Evolutionary conservation across 176 grass and related monocot species (phyloP).

Genomic region (Paspalum notatum): DNA sequence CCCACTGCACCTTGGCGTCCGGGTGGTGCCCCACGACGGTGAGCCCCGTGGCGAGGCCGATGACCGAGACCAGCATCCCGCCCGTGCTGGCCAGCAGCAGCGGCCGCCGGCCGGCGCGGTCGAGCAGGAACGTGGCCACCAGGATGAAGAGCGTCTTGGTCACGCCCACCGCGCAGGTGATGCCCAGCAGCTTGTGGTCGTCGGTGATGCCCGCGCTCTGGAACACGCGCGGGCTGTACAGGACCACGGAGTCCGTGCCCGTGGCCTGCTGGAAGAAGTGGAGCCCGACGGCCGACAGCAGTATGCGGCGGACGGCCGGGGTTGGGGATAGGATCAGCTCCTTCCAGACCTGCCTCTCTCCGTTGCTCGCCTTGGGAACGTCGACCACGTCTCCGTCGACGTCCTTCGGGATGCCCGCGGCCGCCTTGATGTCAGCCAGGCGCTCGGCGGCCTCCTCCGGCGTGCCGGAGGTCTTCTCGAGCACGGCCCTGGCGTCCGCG

Average conservation of each 20-base stretch:
- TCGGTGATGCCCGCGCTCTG: conserved; percentile 54
- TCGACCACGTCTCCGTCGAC: conserved; percentile 65
- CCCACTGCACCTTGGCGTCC: conserved; percentile 41
- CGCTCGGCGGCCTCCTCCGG: conserved; percentile 60
- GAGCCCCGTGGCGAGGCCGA: conserved; percentile 54
- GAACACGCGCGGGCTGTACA: conserved; percentile 75
- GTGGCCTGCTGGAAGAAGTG: conserved; percentile 77
- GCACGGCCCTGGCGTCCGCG: conserved; percentile 58
- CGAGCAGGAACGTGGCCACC: conserved; percentile 63
- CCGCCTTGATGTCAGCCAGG: conserved; percentile 67
- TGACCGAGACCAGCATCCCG: conserved; percentile 52
- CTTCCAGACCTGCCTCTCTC: conserved; percentile 61
- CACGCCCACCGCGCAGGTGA: conserved; percentile 71
- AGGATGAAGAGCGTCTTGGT: conserved; percentile 71
- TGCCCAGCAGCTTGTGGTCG: conserved; percentile 47
- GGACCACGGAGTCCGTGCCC: conserved; percentile 65
- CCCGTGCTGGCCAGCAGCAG: conserved; percentile 48
- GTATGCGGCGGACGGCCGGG: conserved; percentile 55
- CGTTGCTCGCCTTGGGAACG: conserved; percentile 27
- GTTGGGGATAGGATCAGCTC: conserved; percentile 60
- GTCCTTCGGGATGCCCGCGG: conserved; percentile 57
- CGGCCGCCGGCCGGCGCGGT: conserved; percentile 61
- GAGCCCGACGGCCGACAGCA: conserved; percentile 55
- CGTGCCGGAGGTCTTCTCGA: conserved; percentile 60
- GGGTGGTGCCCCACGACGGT: conserved; percentile 45